Evolutionary conservation across 352 stramenopile genomes (phyloP), one percentile per base, ranked within the genome.

Genomic region (Globisporangium sylvaticum): DNA sequence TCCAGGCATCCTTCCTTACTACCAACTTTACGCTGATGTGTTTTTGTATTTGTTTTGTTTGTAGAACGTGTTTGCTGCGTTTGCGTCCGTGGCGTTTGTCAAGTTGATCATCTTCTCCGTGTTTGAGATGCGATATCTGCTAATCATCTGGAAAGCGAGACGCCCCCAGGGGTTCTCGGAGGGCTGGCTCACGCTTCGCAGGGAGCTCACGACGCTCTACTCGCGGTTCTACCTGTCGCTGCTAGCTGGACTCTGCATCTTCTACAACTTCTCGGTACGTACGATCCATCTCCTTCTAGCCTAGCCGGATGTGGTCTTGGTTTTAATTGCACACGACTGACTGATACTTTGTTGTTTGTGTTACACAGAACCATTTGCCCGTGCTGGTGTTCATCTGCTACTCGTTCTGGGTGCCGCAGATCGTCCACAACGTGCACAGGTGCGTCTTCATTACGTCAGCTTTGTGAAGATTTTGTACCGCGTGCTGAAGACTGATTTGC

Each of bases 401-500:
- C 71, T 98, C 94, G 24, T 99, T 99, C 78, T 99, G 97, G 97
- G 79, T 99, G 12, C 97, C 97, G 24, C 97, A 99, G 79, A 99
- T 99, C 60, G 81, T 98, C 44, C 84, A 96, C 67, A 99, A 99
- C 73, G 88, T 98, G 8, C 83, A 96, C 55, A 91, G 91, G 80
- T 92, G 71, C 31, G 71, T 62, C 59, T 27, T 58, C 24, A 32
- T 20, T 46, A n/a, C 15, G n/a, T 46, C 15, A 46, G 15, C 39
- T n/a, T 20, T n/a, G 15, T 22, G n/a, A 18, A 10, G 18, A 50
- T 1, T 22, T 50, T 22, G 42, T 22, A 22, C 22, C 42, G 0
- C 18, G 7, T 0, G 18, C 42, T 22, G 18, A 10, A 9, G 22
- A 24, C 27, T 42, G 25, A 58, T 8, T 34, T 56, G 1, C n/a